Conservation (phyloP, 2,329 filamentous ascomycete genomes). For the Aspergillus intermedius region DNA sequence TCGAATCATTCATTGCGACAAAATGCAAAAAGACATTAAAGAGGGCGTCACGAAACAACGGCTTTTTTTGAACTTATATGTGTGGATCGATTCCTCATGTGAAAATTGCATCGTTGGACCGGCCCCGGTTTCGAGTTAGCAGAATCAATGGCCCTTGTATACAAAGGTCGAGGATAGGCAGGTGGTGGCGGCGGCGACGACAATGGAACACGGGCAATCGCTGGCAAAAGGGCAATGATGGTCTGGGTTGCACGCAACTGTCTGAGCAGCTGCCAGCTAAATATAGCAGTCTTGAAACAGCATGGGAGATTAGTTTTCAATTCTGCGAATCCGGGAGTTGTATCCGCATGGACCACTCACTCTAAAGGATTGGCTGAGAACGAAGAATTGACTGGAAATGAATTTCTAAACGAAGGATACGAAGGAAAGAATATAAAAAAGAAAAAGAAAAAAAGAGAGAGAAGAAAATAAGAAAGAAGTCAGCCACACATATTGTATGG, state of each 20-base stretch:
- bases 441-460: not conserved
- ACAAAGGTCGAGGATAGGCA: not conserved
- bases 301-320: no score
- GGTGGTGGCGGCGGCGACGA: not conserved
- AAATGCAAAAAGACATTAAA: constrained; percentile 5
- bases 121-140: constrained; percentile 5
- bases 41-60: constrained; percentile 5
- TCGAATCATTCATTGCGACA: constrained; percentile 18
- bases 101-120: constrained; percentile 29
- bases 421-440: no score
- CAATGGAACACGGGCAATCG: not conserved
- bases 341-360: no score
- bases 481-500: not conserved
- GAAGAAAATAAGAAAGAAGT: not conserved
- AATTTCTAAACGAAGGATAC: no score
- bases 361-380: no score
- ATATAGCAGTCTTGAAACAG: no score
- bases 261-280: no score
- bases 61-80: constrained; percentile 22
- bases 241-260: no score
- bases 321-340: no score
- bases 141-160: not conserved
- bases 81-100: constrained; percentile 18
- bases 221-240: not conserved
- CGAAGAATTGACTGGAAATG: no score